Conservation (phyloP, 1,284 basidiomycete species). For the Leucoagaricus sp. region DNA sequence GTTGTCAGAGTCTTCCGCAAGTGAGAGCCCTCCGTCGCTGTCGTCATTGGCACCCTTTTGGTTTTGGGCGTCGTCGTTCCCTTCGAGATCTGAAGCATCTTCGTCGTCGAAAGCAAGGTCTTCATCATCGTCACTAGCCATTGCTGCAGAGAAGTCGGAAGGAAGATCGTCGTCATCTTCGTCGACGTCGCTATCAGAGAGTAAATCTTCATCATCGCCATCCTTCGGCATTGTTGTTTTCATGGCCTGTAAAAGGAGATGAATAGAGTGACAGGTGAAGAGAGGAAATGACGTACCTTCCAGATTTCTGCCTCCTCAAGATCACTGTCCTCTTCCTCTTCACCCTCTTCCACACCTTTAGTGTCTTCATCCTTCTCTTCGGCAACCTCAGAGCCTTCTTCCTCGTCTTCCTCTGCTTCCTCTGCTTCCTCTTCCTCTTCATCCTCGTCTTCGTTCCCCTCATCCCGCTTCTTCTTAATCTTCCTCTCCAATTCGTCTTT, state of each 20-base stretch:
- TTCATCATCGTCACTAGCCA: conserved; percentile 15
- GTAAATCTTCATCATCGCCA: conserved; percentile 34
- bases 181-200: conserved; percentile 37
- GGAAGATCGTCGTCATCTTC: conserved; percentile 32
- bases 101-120: conserved; percentile 23
- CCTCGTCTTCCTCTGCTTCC: conserved; percentile 36
- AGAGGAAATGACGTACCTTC: conserved; percentile 59
- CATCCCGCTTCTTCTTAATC: conserved; percentile 38
- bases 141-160: conserved; percentile 15
- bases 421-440: conserved; percentile 30
- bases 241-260: conserved; percentile 63
- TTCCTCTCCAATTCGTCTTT: conserved; percentile 54
- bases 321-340: conserved; percentile 42
- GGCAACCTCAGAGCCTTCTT: conserved; percentile 22
- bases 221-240: conserved; percentile 74
- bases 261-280: conserved; percentile 1
- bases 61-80: conserved; percentile 33
- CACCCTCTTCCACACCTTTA: conserved; percentile 28
- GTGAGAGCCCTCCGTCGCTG: conserved; percentile 46
- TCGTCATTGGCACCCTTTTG: conserved; percentile 27
- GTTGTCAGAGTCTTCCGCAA: conserved; percentile 69
- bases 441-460: conserved; percentile 37
- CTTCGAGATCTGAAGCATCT: conserved; percentile 35
- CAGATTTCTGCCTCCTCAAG: conserved; percentile 68
- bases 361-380: conserved; percentile 26